phyloP scores from a whole-genome alignment of 1,284 basidiomycete genomes.

The Erythrobasidium hasegawianum region DNA sequence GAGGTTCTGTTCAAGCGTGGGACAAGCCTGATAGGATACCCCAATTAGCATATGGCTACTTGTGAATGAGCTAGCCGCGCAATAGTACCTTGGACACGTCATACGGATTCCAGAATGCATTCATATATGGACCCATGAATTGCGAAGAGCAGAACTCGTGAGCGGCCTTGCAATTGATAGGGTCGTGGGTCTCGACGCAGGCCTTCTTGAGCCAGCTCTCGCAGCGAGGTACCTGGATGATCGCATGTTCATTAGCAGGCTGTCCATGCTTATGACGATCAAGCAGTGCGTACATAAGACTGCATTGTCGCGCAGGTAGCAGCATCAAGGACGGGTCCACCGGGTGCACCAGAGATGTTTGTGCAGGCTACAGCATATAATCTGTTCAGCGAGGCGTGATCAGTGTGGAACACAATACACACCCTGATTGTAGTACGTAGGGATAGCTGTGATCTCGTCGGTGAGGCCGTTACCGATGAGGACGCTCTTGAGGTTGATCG shows the following conservation, averaged over 20 bases:
- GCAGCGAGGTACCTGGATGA: constrained; percentile 48
- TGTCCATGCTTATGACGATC: no score
- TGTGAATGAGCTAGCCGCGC: no score
- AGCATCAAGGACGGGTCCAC: constrained; percentile 24
- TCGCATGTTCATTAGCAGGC: neutral
- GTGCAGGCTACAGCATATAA: constrained; percentile 14
- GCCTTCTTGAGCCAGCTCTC: constrained; percentile 52
- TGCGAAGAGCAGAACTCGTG: constrained; percentile 40
- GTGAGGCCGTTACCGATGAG: constrained; percentile 68
- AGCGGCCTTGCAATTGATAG: constrained; percentile 43
- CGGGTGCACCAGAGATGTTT: constrained; percentile 26
- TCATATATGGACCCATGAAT: constrained; percentile 35
- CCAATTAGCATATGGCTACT: no score
- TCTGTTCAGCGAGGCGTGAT: neutral
- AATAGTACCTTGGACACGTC: constrained; percentile 36
- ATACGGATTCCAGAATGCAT: constrained; percentile 34
- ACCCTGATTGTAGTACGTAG: constrained; percentile 30
- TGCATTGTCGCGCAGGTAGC: constrained; percentile 28
- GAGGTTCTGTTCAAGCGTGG: constrained; percentile 34
- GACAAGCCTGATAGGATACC: constrained; percentile 12
- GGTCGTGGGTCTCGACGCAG: constrained; percentile 45
- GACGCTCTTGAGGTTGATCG: constrained; percentile 72
- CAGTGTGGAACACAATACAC: neutral
- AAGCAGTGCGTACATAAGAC: constrained; percentile 9
- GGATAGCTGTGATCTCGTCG: constrained; percentile 43